Conservation (phyloP, 2,329 filamentous ascomycete genomes). For the Apiospora pterosperma region DNA sequence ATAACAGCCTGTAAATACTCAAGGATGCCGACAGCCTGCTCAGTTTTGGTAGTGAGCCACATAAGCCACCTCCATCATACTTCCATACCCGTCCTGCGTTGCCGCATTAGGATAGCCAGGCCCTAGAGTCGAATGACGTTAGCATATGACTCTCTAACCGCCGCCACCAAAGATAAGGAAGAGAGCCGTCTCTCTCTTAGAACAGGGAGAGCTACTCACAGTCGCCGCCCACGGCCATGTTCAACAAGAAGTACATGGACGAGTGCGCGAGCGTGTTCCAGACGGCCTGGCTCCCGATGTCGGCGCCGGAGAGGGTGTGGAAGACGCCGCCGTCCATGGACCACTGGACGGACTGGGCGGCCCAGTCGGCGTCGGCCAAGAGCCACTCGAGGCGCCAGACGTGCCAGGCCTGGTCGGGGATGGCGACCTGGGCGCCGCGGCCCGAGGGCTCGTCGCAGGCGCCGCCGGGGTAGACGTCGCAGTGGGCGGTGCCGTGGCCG, state of each 20-base stretch:
- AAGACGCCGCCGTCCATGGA: constrained; percentile 42
- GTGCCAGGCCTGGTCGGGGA: constrained; percentile 44
- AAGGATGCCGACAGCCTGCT: neutral
- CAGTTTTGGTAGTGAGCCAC: constrained; percentile 33
- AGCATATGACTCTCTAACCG: neutral
- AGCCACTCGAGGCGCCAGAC: constrained; percentile 46
- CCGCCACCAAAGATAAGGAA: neutral
- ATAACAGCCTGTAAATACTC: no score
- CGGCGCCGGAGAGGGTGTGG: constrained; percentile 38
- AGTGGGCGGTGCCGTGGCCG: constrained; percentile 38
- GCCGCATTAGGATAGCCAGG: constrained; percentile 44
- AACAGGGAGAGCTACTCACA: neutral
- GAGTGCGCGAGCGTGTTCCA: constrained; percentile 42
- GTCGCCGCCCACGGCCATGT: constrained; percentile 46
- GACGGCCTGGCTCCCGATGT: constrained; percentile 36
- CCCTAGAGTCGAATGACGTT: constrained; percentile 13
- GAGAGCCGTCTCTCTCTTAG: no score
- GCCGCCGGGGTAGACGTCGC: constrained; percentile 35
- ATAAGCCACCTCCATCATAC: constrained; percentile 50
- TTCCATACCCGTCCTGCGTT: constrained; percentile 42
- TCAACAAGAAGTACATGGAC: constrained; percentile 43
- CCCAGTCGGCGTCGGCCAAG: constrained; percentile 39
- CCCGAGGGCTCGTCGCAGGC: constrained; percentile 39
- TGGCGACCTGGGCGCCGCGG: constrained; percentile 8
- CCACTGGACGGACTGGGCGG: constrained; percentile 46